Percentiles rank a stretch among this genome's conserved stretches.
phyloP scores from a whole-genome alignment of 495 filamentous ascomycete genomes.

The Oidiodendron maius region DNA sequence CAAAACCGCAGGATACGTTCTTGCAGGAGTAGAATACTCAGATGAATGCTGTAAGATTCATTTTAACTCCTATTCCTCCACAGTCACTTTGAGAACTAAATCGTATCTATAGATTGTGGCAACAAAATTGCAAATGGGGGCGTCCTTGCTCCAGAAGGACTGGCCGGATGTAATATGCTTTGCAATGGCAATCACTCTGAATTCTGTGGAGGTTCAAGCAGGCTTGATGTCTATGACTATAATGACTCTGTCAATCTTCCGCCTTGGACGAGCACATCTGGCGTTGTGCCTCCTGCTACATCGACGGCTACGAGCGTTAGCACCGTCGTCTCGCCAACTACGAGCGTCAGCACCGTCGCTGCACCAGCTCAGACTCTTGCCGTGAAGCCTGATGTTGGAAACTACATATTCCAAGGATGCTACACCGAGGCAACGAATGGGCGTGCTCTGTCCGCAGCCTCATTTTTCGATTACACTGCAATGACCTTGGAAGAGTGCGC shows the following conservation, averaged over 20 bases:
- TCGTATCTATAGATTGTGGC: slow-evolving; percentile 39
- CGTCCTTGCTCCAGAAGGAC: slow-evolving; percentile 9
- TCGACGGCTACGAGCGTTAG: slow-evolving; percentile 43
- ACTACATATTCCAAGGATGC: slow-evolving; percentile 2
- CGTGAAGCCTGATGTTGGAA: background rate
- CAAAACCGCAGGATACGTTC: slow-evolving; percentile 33
- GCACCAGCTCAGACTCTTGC: background rate
- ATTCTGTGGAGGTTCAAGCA: slow-evolving; percentile 48
- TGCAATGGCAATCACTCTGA: slow-evolving; percentile 52
- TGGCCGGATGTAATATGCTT: slow-evolving; percentile 42
- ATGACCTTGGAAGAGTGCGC: slow-evolving; percentile 40
- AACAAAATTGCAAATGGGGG: slow-evolving; percentile 23
- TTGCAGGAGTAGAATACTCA: slow-evolving; percentile 45
- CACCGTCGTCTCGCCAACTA: slow-evolving; percentile 22
- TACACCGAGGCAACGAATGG: slow-evolving; percentile 11
- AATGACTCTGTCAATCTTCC: slow-evolving; percentile 14
- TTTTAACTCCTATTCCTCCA: background rate
- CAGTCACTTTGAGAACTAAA: slow-evolving; percentile 29
- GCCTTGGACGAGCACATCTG: slow-evolving; percentile 34
- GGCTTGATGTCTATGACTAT: slow-evolving; percentile 47
- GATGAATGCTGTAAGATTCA: slow-evolving; percentile 24
- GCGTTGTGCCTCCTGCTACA: too few species aligned
- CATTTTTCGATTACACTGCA: slow-evolving; percentile 1
- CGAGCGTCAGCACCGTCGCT: slow-evolving; percentile 17
- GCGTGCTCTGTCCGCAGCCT: slow-evolving; percentile 3